phyloP scores from a whole-genome alignment of 371 early-diverging fungal species.

The Circinella minor region DNA sequence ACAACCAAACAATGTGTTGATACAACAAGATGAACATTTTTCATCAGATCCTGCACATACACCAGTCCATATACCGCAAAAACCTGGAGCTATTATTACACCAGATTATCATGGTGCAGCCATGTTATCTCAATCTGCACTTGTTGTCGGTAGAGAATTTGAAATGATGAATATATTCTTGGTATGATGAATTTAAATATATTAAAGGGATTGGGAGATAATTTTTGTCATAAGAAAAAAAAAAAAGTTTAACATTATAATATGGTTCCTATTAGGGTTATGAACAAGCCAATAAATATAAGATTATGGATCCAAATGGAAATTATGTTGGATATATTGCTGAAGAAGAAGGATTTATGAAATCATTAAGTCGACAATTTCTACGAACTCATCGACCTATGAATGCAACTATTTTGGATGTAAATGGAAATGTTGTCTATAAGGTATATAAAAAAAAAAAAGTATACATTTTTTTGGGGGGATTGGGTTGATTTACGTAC shows the following conservation, averaged over 20 bases:
- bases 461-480: neutral
- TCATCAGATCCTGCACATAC: slow-evolving; percentile 26
- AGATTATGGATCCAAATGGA: slow-evolving; percentile 77
- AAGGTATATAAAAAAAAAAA: slow-evolving; percentile 42
- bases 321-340: slow-evolving; percentile 79
- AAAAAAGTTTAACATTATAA: too few species aligned
- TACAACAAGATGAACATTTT: slow-evolving; percentile 18
- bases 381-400: slow-evolving; percentile 80
- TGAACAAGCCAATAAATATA: slow-evolving; percentile 91
- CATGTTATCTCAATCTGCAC: slow-evolving; percentile 59
- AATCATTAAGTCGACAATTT: slow-evolving; percentile 74
- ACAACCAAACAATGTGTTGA: neutral
- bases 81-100: slow-evolving; percentile 35
- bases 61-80: slow-evolving; percentile 38
- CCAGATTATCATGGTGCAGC: slow-evolving; percentile 47
- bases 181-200: slow-evolving; percentile 24
- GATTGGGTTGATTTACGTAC: neutral
- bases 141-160: slow-evolving; percentile 78
- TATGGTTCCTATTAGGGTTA: slow-evolving; percentile 51
- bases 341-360: slow-evolving; percentile 73
- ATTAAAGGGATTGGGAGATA: too few species aligned
- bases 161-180: slow-evolving; percentile 85
- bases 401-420: slow-evolving; percentile 77
- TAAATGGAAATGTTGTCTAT: slow-evolving; percentile 71
- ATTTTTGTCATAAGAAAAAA: neutral